Evolutionary conservation across 2,329 filamentous ascomycete genomes (phyloP), one percentile per base, ranked within the genome.

Genomic region (Mycogone perniciosa): DNA sequence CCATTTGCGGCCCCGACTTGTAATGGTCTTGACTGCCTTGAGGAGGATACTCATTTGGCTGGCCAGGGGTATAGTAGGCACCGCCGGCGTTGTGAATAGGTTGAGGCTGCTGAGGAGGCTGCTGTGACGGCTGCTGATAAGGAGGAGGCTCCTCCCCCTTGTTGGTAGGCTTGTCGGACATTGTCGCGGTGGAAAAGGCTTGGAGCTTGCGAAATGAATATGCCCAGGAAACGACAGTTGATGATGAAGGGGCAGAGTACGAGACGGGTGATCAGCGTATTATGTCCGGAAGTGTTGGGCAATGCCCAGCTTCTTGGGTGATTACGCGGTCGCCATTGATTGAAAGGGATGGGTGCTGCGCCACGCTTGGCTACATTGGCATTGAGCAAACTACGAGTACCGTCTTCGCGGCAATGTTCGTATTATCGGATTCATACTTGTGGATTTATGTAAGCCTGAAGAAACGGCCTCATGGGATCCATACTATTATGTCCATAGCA

Each of bases 141-240:
- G 75, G 71, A 29, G 76, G 76, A 48, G 77, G 77, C 33, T 73
- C 66, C 48, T 77, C 73, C 64, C 68, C 40, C 30, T 33, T 44
- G 50, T 33, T 51, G 45, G 34, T 48, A 35, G 39, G 43, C 11
- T 47, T 48, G 8, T 40, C 33, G 30, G 40, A 40, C 39, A 47
- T 44, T 42, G 39, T 42, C 27, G 13, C 9, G n/a, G 6, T 27
- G 10, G 39, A 26, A 8, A 42, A 26, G 13, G 10, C 20, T 10
- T 26, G 10, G 27, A 42, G 26, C 26, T 6, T 13, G 9, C 10
- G 27, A 10, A 27, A 10, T 42, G 27, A 42, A 26, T 1, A 10
- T 42, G 10, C 9, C 39, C 13, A 26, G 6, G 39, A 2, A 35
- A 35, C 43, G 53, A 39, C 35, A 57, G 54, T 59, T 48, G 48